Base-by-base conservation (phyloP, 495 filamentous ascomycete species). In the Hyaloscypha hepaticicola region DNA sequence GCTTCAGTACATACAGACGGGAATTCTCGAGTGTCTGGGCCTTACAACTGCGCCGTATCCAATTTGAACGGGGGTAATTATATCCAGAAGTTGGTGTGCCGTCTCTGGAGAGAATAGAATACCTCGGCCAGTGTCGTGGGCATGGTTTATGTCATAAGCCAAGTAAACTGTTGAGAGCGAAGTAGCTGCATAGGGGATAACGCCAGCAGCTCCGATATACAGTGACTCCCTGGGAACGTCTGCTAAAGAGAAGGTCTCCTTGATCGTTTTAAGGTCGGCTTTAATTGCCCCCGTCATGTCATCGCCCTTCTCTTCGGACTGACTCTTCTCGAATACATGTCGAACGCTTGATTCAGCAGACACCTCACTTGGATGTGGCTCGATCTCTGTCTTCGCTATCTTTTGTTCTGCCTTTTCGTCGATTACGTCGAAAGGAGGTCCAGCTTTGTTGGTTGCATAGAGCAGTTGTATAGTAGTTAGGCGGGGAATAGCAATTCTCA, bases 41-140 rank as follows among this genome's bases (percentile, higher is more conserved):
- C 90, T 77, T 75, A 93, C 91, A 58, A 96, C 87, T 51, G 95
- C 95, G 60, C 95, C 95, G 70, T 95, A 97, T 57, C 91, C 95
- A 57, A 98, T 80, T 77, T 99, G 95, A 69, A 97, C 78, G 25
- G 93, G 96, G 77, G 97, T 93, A 45, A 97, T 80, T 50, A 94
- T 75, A 68, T 91, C 84, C 14, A 99, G 82, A 66, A 93, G 77
- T 19, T 89, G 73, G 57, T 88, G 82, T 33, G 93, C 94, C 11
- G 82, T 89, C 53, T 92, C 83, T 55, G 85, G 86, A 53, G 80
- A 84, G 60, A 79, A 66, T 19, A 83, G 62, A 58, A 82, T 80
- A 22, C 88, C 91, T 1, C 80, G 73, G 31, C 88, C 87, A n/a
- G 80, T 79, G 45, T 74, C 65, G 64, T 79, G 77, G 16, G 86